Conservation (phyloP, 768 basidiomycete genomes). For the Cyathus striatus region DNA sequence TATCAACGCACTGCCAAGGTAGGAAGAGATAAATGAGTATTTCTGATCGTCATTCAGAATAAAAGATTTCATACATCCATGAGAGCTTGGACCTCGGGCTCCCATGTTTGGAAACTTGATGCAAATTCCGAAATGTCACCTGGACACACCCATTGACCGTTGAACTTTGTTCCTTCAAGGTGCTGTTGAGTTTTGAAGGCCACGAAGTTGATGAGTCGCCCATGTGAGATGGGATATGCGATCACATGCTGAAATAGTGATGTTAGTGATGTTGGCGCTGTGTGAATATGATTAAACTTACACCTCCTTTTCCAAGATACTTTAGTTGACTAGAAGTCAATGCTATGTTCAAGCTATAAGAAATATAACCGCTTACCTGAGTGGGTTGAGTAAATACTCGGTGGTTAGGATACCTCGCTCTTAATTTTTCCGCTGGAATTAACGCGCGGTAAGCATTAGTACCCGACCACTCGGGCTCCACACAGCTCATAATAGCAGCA, state of each 20-base stretch:
- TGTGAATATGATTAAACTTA: conserved; percentile 15
- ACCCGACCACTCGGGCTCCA: conserved; percentile 57
- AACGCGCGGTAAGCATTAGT: conserved; percentile 53
- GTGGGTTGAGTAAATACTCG: conserved; percentile 40
- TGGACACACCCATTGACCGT: conserved; percentile 47
- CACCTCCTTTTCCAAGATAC: conserved; percentile 54
- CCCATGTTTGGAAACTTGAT: conserved; percentile 44
- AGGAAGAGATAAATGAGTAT: conserved; percentile 6
- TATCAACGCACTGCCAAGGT: conserved; percentile 43
- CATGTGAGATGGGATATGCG: conserved; percentile 56
- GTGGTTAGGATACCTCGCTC: conserved; percentile 38
- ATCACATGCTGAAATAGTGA: conserved; percentile 47
- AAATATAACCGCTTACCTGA: conserved; percentile 29
- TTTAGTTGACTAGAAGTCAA: conserved; percentile 14
- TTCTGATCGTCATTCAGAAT: background rate
- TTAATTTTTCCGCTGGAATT: conserved; percentile 47
- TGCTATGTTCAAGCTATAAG: conserved; percentile 1
- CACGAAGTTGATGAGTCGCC: conserved; percentile 57
- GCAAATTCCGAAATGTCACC: conserved; percentile 40
- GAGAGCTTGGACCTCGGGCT: conserved; percentile 53
- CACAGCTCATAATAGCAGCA: conserved; percentile 32
- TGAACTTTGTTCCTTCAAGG: conserved; percentile 43
- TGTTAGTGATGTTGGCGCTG: background rate
- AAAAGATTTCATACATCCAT: conserved; percentile 36
- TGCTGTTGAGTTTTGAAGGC: conserved; percentile 49